Base-by-base conservation (phyloP, 2,329 filamentous ascomycete genomes). In the Colletotrichum sp. region DNA sequence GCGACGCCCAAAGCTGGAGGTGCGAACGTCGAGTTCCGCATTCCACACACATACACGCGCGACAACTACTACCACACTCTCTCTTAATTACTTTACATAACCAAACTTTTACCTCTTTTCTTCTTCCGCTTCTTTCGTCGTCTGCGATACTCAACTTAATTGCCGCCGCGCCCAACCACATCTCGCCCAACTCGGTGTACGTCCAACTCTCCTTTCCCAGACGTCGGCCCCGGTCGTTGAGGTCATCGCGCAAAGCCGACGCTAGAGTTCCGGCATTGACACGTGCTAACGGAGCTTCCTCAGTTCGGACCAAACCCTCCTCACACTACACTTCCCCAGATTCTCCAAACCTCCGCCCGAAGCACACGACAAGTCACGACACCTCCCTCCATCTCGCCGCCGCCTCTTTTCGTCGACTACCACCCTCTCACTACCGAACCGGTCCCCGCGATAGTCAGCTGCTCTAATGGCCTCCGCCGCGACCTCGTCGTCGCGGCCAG, bases 401-500 rank as follows among this genome's bases (percentile, higher is more conserved):
- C 59, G 29, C 5, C 30, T n/a, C 29, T 34, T 22, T 19, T 25
- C 59, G 30, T n/a, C 29, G 29, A 9, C 7, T 6, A 15, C n/a
- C 30, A 34, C 22, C 6, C 11, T 34, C 25, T 29, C 62, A 11
- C 3, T 27, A 64, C 30, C 30, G 44, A 52, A 52, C 27, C 52
- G 3, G 44, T 27, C 8, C 25, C n/a, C 64, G 16, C 59, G 15
- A 44, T 34, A 22, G 13, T 29, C 25, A 29, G 13, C 34, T 59
- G 44, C 8, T 30, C 62, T 49, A 16, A 77, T 75, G 68, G 72
- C 72, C 67, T 77, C 74, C 19, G 65, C 69, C 69, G 74, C 76
- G 69, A 55, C 76, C 52, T 71, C 76, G 13, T 77, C 76, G 70
- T 70, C 76, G 64, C 74, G 76, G 66, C 74, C 69, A 66, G 70